Percentiles rank a stretch among this genome's conserved stretches.
These are phyloP conservation scores for Zoysia matrella DNA, from an alignment of 202 grass and related monocot species.

Conservation along the genomic window DNA sequence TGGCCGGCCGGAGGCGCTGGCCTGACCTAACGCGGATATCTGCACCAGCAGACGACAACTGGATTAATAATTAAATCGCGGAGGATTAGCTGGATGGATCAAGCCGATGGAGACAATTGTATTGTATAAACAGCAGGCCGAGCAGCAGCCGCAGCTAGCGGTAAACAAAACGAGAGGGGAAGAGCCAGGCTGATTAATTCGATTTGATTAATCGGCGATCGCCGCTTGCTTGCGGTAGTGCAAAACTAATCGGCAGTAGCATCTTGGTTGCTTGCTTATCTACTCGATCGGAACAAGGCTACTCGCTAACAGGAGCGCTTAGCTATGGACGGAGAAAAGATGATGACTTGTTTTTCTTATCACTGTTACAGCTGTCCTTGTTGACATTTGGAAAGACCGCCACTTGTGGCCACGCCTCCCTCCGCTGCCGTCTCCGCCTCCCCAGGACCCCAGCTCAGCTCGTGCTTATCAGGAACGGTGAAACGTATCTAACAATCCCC, in stretches of 20 bases:
- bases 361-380: slow-evolving; percentile 64
- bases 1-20: neutral
- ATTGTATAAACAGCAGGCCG: neutral
- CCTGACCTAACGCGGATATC: slow-evolving; percentile 47
- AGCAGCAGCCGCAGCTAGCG: neutral
- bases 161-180: too few species aligned
- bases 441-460: neutral
- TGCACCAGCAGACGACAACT: slow-evolving; percentile 51
- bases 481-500: slow-evolving; percentile 33
- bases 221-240: too few species aligned
- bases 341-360: slow-evolving; percentile 53
- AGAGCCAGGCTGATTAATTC: too few species aligned
- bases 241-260: too few species aligned
- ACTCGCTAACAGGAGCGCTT: too few species aligned
- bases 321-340: neutral
- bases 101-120: neutral
- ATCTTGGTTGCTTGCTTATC: slow-evolving; percentile 48
- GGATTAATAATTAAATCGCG: neutral
- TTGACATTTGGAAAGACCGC: slow-evolving; percentile 68
- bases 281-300: slow-evolving; percentile 38
- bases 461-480: slow-evolving; percentile 54
- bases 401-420: slow-evolving; percentile 47
- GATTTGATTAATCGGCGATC: too few species aligned
- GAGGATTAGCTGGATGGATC: slow-evolving; percentile 23
- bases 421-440: slow-evolving; percentile 16